Evolutionary conservation across 2,329 filamentous ascomycete species (phyloP).

Genomic region (Aspergillus niger): DNA sequence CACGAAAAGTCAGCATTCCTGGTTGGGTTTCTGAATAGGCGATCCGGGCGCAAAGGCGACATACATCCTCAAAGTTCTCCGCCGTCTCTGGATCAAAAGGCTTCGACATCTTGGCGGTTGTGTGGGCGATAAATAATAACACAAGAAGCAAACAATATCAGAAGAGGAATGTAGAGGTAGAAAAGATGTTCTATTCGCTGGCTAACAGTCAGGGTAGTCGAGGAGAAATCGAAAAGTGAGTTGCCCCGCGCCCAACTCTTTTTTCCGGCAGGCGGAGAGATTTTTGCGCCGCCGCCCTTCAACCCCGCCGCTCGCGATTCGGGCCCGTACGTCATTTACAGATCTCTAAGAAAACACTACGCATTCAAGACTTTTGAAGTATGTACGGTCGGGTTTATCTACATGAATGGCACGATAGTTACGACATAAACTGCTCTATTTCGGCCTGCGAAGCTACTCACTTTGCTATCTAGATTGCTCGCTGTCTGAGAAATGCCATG

Average conservation of each 20-base stretch:
- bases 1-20: constrained; percentile 27
- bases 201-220: background rate
- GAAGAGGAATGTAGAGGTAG: constrained; percentile 4
- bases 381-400: no score
- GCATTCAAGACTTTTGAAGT: no score
- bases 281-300: constrained; percentile 16
- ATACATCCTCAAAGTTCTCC: constrained; percentile 69
- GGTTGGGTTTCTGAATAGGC: background rate
- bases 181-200: background rate
- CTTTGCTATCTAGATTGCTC: background rate
- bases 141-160: constrained; percentile 2
- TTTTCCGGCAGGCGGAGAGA: constrained; percentile 36
- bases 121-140: background rate
- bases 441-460: no score
- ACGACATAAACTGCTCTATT: no score
- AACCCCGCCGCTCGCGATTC: constrained; percentile 13
- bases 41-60: constrained; percentile 32
- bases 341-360: background rate
- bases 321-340: constrained; percentile 15
- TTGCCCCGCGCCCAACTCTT: constrained; percentile 34
- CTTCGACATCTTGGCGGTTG: constrained; percentile 38
- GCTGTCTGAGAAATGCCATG: background rate
- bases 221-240: constrained; percentile 1
- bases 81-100: constrained; percentile 62
- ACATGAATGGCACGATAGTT: no score